A percentile compares a stretch with the other conserved stretches of the same genome.
Evolutionary conservation across 2,329 filamentous ascomycete species (phyloP).

Genomic region (Huntiella decipiens): DNA sequence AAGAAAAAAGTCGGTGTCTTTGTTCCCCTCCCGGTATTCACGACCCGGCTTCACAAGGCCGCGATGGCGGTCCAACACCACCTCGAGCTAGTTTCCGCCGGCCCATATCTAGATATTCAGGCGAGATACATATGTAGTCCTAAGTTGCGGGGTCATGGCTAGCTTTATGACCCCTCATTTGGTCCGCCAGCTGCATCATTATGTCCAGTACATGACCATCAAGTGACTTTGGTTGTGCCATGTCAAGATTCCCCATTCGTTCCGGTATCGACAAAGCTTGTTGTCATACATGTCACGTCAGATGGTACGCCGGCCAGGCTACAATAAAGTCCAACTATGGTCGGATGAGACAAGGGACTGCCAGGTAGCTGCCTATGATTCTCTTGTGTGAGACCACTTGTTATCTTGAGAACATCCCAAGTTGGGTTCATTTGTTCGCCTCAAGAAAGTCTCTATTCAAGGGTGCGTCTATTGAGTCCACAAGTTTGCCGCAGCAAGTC

Average conservation of each 20-base stretch:
- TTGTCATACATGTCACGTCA: no score
- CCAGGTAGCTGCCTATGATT: neutral
- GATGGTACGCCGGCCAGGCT: no score
- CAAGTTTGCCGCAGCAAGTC: neutral
- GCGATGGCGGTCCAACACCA: neutral
- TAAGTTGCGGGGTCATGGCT: no score
- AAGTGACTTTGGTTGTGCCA: no score
- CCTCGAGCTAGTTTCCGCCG: neutral
- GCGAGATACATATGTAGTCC: neutral
- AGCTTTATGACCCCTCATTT: no score
- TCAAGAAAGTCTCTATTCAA: no score
- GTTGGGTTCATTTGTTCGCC: neutral
- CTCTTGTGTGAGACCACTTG: slow-evolving; percentile 7
- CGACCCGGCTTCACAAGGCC: neutral
- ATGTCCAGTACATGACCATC: no score
- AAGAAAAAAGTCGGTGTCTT: neutral
- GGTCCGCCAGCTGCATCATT: no score
- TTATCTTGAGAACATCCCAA: slow-evolving; percentile 1
- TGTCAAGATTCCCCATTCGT: neutral
- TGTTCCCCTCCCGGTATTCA: slow-evolving; percentile 2
- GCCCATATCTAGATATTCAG: neutral
- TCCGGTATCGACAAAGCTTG: neutral
- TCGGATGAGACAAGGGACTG: no score
- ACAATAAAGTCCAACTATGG: no score
- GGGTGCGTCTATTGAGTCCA: no score